A percentile compares a stretch with the other conserved stretches of the same genome.
phyloP scores from a whole-genome alignment of 768 basidiomycete genomes.

The Steccherinum ochraceum region DNA sequence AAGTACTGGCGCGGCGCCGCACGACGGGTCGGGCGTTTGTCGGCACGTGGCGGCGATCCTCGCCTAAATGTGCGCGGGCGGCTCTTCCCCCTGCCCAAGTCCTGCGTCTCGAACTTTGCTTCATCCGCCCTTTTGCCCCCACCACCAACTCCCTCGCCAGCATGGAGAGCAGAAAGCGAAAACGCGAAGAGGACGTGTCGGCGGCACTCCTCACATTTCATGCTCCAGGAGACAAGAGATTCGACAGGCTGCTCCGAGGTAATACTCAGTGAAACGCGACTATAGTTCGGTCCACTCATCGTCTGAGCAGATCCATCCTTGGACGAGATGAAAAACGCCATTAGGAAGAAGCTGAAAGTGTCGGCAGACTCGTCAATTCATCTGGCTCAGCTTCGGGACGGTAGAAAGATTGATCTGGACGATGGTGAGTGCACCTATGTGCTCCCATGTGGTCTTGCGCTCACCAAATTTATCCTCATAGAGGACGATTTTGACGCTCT shows the following conservation, averaged over 20 bases:
- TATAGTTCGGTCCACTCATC: background rate
- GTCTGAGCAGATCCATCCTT: conserved; percentile 54
- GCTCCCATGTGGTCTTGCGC: background rate
- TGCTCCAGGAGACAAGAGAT: conserved; percentile 26
- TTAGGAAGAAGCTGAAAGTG: conserved; percentile 58
- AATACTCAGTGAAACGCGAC: conserved; percentile 5
- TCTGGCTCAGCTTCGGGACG: conserved; percentile 49
- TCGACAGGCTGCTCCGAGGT: conserved; percentile 40
- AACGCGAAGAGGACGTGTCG: conserved; percentile 16
- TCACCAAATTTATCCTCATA: conserved; percentile 20
- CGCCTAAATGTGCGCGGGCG: background rate
- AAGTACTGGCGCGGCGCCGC: conserved; percentile 12
- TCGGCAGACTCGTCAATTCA: conserved; percentile 26
- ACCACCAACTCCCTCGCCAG: background rate
- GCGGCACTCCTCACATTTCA: conserved; percentile 32
- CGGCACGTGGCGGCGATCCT: background rate
- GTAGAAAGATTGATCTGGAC: conserved; percentile 57
- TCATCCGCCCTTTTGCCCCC: background rate
- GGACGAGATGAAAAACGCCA: conserved; percentile 47
- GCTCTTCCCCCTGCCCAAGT: background rate
- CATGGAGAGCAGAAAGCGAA: conserved; percentile 20
- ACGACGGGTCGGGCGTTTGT: background rate
- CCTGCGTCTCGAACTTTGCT: background rate
- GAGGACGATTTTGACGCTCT: conserved; percentile 82
- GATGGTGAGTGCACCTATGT: conserved; percentile 53